These are phyloP conservation scores for Cruciata laevipes DNA, from an alignment of 257 asterid species.

Conservation along the genomic window DNA sequence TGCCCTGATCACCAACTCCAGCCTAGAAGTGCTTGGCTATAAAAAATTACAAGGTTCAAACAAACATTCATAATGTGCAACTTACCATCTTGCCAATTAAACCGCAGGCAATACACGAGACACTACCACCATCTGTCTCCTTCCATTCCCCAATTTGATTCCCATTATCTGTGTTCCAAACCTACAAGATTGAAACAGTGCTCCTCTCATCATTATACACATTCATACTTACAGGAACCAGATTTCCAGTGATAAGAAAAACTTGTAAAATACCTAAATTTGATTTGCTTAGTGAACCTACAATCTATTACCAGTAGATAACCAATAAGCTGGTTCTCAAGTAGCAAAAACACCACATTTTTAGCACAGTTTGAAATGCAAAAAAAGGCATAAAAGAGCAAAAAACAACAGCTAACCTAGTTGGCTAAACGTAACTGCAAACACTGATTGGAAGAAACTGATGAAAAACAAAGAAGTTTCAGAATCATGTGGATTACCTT, in stretches of 20 bases:
- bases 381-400: not conserved
- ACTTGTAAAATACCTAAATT: not conserved
- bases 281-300: not conserved
- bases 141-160: slow-evolving; percentile 26
- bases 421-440: not conserved
- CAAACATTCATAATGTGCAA: slow-evolving; percentile 2
- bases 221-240: not conserved
- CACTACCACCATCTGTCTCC: slow-evolving; percentile 7
- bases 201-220: not conserved
- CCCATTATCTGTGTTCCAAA: slow-evolving; percentile 29
- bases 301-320: not conserved
- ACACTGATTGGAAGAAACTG: not conserved
- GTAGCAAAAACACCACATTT: slow-evolving; percentile 1
- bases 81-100: slow-evolving; percentile 27
- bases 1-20: not conserved
- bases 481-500: slow-evolving; percentile 15
- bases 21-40: not conserved
- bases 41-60: not conserved
- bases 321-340: not conserved
- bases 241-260: not conserved
- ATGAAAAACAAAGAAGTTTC: not conserved
- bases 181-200: slow-evolving; percentile 13
- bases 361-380: not conserved
- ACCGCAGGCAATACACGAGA: slow-evolving; percentile 26
- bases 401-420: not conserved